Conservation (phyloP, 176 grass and related monocot genomes). For the bread wheat (Triticum aestivum) region IWGSC_CS_RefSeq_v2.1 NC_057797.1:782013406-782013905, state of each 20-base stretch:
- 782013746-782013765: background rate
- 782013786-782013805: background rate
- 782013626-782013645: background rate
- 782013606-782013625: background rate
- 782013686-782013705: background rate
- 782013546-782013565: background rate
- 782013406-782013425: background rate
- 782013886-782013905: background rate
- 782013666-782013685: background rate
- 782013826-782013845: background rate
- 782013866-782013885: background rate
- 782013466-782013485: background rate
- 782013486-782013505: background rate
- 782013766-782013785: background rate
- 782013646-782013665: background rate
- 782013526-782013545: background rate
- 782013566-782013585: background rate
- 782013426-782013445: background rate
- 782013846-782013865: background rate
- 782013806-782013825: background rate
- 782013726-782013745: background rate
- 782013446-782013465: background rate
- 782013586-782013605: background rate
- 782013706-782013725: background rate
- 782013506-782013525: background rate